A percentile compares a stretch with the other conserved stretches of the same genome.
phyloP scores from a whole-genome alignment of 2,329 filamentous ascomycete genomes.

The Penicillium palitans region DNA sequence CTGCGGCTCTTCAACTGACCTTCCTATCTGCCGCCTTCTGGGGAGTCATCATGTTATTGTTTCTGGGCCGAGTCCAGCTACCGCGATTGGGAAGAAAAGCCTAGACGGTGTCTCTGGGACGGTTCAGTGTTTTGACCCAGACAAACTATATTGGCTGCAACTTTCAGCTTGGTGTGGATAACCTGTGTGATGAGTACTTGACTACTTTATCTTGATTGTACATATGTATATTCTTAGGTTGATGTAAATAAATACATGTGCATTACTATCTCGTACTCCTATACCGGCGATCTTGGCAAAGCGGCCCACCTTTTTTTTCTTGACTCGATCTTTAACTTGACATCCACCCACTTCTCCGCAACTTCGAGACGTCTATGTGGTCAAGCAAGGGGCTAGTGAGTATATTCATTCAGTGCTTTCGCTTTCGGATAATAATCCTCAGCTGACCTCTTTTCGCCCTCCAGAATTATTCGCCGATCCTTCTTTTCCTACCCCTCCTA shows the following conservation, averaged over 20 bases:
- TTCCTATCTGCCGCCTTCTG: slow-evolving; percentile 42
- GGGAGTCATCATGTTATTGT: slow-evolving; percentile 35
- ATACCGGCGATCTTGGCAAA: slow-evolving; percentile 9
- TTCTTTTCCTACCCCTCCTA: slow-evolving; percentile 14
- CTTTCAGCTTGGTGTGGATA: background rate
- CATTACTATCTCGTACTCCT: background rate
- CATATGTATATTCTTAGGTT: background rate
- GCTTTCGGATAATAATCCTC: background rate
- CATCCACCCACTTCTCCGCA: slow-evolving; percentile 12
- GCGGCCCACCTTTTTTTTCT: slow-evolving; percentile 2
- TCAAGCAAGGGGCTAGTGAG: slow-evolving; percentile 14
- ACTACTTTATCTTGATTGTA: background rate
- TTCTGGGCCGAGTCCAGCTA: slow-evolving; percentile 36
- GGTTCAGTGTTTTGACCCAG: background rate
- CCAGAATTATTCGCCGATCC: slow-evolving; percentile 3
- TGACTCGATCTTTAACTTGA: background rate
- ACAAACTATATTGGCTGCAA: background rate
- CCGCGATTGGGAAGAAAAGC: slow-evolving; percentile 34
- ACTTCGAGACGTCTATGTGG: slow-evolving; percentile 9
- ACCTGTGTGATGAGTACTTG: background rate
- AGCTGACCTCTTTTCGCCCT: slow-evolving; percentile 10
- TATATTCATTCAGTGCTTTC: background rate
- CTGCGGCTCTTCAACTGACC: slow-evolving; percentile 37
- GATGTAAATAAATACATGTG: background rate
- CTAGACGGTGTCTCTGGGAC: background rate